phyloP scores from a whole-genome alignment of 176 grass and related monocot species.

The Pontederia crassipes region DNA sequence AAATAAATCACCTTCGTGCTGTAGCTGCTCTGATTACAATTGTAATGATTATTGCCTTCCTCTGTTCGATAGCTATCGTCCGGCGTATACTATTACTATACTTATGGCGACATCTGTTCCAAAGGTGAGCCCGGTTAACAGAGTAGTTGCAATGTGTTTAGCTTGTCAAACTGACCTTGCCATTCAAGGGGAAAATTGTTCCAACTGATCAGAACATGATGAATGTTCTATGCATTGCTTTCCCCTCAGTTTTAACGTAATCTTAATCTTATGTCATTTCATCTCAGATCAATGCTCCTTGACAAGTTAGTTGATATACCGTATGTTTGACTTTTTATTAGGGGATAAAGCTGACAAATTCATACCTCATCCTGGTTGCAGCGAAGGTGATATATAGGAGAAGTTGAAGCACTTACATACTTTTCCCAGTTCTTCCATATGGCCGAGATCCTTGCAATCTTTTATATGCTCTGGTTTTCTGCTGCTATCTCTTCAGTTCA shows the following conservation, averaged over 20 bases:
- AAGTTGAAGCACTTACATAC: constrained; percentile 92
- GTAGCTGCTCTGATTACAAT: constrained; percentile 71
- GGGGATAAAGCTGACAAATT: constrained; percentile 3
- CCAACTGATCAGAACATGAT: no score
- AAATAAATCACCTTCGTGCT: constrained; percentile 72
- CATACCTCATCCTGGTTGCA: constrained; percentile 53
- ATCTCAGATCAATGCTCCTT: no score
- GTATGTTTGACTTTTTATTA: not conserved
- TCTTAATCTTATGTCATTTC: no score
- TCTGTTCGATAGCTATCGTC: constrained; percentile 75
- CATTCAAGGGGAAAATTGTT: no score
- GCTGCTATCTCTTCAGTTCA: constrained; percentile 93
- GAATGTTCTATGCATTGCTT: no score
- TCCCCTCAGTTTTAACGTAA: no score
- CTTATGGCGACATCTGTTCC: constrained; percentile 78
- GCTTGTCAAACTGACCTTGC: no score
- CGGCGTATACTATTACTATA: no score
- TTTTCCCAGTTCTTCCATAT: constrained; percentile 88
- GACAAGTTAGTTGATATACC: no score
- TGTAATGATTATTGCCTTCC: constrained; percentile 82
- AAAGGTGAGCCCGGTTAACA: constrained; percentile 40
- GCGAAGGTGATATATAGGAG: constrained; percentile 96
- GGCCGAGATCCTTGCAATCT: constrained; percentile 61
- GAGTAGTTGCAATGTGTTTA: not conserved
- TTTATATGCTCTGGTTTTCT: constrained; percentile 98